Percentiles rank a stretch among this genome's conserved stretches.
Conservation (phyloP, 73 alveolate species). For the Symbiodinium pilosum region DNA sequence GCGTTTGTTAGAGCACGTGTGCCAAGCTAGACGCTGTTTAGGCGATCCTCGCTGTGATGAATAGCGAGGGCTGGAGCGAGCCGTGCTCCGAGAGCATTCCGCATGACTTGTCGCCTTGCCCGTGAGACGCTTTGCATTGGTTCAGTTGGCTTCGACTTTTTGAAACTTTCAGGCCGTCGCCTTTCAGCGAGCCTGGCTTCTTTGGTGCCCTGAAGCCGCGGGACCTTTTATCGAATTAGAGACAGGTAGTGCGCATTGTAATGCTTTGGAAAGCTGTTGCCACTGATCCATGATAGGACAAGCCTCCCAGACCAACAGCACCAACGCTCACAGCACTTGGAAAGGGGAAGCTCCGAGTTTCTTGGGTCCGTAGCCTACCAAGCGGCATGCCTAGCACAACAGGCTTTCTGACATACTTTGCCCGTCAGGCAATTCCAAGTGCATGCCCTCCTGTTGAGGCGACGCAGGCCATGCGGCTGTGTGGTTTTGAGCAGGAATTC, state of each 20-base stretch:
- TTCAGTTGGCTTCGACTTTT: too few relatives aligned
- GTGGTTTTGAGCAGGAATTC: not conserved
- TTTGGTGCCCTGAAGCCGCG: conserved; percentile 52
- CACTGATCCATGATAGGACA: conserved; percentile 3
- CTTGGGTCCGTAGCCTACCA: conserved; percentile 27
- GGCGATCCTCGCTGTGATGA: conserved; percentile 86
- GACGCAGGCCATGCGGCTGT: conserved; percentile 29
- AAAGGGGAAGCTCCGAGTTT: conserved; percentile 76
- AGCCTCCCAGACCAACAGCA: conserved; percentile 83
- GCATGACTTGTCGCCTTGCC: not conserved
- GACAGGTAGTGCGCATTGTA: not conserved
- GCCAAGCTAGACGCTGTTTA: too few relatives aligned
- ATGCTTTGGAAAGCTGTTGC: not conserved
- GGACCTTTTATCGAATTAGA: not conserved
- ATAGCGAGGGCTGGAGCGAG: conserved; percentile 94
- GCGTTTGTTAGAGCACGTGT: not conserved
- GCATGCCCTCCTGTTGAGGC: conserved; percentile 68
- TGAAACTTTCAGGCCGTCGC: conserved; percentile 47
- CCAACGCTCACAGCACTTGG: conserved; percentile 71
- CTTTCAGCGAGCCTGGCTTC: conserved; percentile 65
- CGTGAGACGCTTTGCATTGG: not conserved
- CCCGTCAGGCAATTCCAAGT: conserved; percentile 48
- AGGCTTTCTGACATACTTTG: not conserved
- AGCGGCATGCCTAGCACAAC: not conserved
- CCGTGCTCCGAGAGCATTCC: not conserved